A percentile compares a stretch with the other conserved stretches of the same genome.
phyloP scores from a whole-genome alignment of 2,329 filamentous ascomycete species.

The Bipolaris cookei region DNA sequence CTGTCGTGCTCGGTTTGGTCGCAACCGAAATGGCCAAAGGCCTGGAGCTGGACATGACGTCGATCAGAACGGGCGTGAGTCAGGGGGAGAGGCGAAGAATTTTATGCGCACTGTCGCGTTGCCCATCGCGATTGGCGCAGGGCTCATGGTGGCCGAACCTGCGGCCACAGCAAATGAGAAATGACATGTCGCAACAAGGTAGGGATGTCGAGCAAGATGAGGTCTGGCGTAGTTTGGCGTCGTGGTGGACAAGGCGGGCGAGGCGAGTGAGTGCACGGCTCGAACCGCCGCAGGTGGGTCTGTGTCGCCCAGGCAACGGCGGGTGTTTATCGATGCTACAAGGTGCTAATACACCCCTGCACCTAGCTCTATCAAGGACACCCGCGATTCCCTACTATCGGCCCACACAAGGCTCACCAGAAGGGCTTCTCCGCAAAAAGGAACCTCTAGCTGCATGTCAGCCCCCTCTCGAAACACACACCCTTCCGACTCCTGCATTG shows the following conservation, averaged over 20 bases:
- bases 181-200: slow-evolving; percentile 11
- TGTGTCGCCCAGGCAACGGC: slow-evolving; percentile 24
- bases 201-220: slow-evolving; percentile 14
- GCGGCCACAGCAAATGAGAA: slow-evolving; percentile 3
- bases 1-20: background rate
- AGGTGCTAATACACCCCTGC: slow-evolving; percentile 8
- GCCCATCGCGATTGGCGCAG: slow-evolving; percentile 7
- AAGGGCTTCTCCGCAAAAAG: slow-evolving; percentile 37
- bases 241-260: slow-evolving; percentile 8
- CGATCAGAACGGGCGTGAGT: background rate
- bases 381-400: slow-evolving; percentile 24
- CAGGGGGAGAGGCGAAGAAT: background rate
- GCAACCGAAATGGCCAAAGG: background rate
- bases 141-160: background rate
- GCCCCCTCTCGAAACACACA: slow-evolving; percentile 16
- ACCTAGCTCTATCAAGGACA: slow-evolving; percentile 12
- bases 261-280: slow-evolving; percentile 21
- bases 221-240: background rate
- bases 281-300: slow-evolving; percentile 16
- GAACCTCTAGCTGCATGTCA: slow-evolving; percentile 38
- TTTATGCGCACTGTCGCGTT: slow-evolving; percentile 5
- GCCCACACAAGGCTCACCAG: slow-evolving; percentile 36
- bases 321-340: slow-evolving; percentile 29
- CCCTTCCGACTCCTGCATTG: slow-evolving; percentile 29
- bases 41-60: slow-evolving; percentile 9